A percentile compares a stretch with the other conserved stretches of the same genome.
phyloP scores from a whole-genome alignment of 2,329 filamentous ascomycete genomes.

The Colletotrichum endophyticum region DNA sequence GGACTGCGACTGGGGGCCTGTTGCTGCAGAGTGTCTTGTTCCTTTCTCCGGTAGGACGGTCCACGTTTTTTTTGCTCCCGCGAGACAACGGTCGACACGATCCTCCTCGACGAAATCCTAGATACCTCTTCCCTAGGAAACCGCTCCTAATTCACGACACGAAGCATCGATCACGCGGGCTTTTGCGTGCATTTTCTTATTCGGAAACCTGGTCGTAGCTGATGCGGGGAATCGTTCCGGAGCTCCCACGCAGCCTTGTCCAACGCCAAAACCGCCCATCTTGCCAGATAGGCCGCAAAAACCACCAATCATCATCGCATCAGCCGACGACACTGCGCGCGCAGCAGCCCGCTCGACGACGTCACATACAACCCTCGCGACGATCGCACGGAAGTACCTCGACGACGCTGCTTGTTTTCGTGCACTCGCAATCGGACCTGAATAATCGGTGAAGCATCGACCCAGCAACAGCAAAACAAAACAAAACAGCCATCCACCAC shows the following conservation, averaged over 20 bases:
- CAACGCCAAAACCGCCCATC: background rate
- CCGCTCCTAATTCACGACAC: background rate
- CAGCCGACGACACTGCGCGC: background rate
- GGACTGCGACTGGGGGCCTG: background rate
- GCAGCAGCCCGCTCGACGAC: background rate
- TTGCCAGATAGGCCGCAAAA: conserved; percentile 16
- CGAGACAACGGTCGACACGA: background rate
- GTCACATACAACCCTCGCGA: background rate
- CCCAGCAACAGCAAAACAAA: background rate
- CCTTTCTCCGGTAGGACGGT: background rate
- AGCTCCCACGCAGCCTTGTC: conserved; percentile 6
- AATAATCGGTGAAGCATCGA: background rate
- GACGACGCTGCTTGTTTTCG: background rate
- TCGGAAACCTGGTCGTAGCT: background rate
- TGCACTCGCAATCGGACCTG: background rate
- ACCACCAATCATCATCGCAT: background rate
- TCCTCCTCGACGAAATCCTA: background rate
- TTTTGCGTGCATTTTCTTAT: background rate
- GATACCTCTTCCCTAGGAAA: background rate
- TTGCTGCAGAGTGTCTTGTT: conserved; percentile 4
- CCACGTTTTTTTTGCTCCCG: background rate
- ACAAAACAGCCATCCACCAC: background rate
- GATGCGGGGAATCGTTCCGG: conserved; percentile 8
- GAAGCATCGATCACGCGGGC: background rate
- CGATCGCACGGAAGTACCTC: background rate